Evolutionary conservation across 257 asterid genomes (phyloP).

Genomic region (Anisodus tanguticus): DNA sequence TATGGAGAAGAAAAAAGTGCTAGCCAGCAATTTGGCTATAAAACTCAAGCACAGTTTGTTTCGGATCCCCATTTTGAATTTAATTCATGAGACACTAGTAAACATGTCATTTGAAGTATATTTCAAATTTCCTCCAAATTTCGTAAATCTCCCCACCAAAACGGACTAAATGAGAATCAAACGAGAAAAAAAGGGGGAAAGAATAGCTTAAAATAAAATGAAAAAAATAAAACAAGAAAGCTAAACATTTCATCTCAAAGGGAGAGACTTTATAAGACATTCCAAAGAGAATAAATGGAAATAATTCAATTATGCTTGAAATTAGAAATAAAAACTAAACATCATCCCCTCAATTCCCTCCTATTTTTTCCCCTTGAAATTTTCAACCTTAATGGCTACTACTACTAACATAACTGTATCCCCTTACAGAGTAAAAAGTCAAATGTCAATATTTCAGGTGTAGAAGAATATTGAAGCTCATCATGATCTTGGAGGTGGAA

Average conservation of each 20-base stretch:
- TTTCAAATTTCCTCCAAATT: not conserved
- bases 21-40: not conserved
- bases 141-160: not conserved
- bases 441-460: conserved; percentile 6
- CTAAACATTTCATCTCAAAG: not conserved
- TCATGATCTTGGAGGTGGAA: conserved; percentile 92
- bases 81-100: not conserved
- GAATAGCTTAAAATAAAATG: not conserved
- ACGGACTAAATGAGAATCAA: not conserved
- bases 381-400: not conserved
- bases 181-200: not conserved
- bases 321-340: conserved; percentile 40
- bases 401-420: conserved; percentile 17
- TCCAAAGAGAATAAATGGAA: conserved; percentile 18
- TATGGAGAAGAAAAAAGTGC: conserved; percentile 28
- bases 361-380: not conserved
- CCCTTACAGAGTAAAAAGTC: conserved; percentile 17
- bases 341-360: conserved; percentile 32
- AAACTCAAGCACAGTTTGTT: not conserved
- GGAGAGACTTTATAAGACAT: conserved; percentile 14
- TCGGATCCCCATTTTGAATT: not conserved
- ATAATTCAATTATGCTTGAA: conserved; percentile 37
- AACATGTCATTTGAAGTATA: not conserved
- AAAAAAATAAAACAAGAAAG: not conserved
- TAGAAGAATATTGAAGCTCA: conserved; percentile 26